Conservation (phyloP, 2,329 filamentous ascomycete species). For the Talaromyces sp. region DNA sequence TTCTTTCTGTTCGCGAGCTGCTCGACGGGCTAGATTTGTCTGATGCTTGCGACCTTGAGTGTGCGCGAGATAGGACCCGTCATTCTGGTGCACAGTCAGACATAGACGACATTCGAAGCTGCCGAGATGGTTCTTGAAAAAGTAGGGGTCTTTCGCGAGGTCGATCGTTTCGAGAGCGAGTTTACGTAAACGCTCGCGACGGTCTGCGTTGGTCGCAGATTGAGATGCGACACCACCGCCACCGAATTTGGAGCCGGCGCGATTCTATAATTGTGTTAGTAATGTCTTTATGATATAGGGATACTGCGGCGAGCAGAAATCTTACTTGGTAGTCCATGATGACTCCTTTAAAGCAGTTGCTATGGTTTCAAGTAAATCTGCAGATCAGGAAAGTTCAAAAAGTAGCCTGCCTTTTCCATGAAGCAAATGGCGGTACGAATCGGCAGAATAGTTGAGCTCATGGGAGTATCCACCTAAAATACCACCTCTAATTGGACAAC, state of each 20-base stretch:
- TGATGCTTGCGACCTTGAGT: slow-evolving; percentile 99
- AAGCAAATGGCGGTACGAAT: slow-evolving; percentile 9
- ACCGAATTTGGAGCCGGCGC: slow-evolving; percentile 95
- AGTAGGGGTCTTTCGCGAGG: slow-evolving; percentile 98
- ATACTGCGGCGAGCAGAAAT: no score
- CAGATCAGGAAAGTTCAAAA: no score
- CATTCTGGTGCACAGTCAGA: slow-evolving; percentile 96
- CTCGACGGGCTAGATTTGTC: slow-evolving; percentile 92
- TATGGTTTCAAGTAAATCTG: no score
- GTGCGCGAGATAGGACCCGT: slow-evolving; percentile 96
- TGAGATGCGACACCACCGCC: slow-evolving; percentile 93
- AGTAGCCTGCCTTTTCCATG: neutral
- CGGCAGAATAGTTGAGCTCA: slow-evolving; percentile 14
- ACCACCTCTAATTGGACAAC: slow-evolving; percentile 15
- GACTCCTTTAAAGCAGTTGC: no score
- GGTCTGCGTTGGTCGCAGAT: slow-evolving; percentile 91
- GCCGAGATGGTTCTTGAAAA: slow-evolving; percentile 99
- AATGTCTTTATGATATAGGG: neutral
- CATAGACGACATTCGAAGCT: slow-evolving; percentile 97
- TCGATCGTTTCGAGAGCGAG: slow-evolving; percentile 98
- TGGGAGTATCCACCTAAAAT: neutral
- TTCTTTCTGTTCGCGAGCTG: slow-evolving; percentile 91
- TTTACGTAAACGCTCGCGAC: slow-evolving; percentile 93
- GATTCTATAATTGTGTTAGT: slow-evolving; percentile 59
- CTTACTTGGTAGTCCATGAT: slow-evolving; percentile 53